Evolutionary conservation across 1,284 basidiomycete species (phyloP).

Genomic region (Sporisorium reilianum): DNA sequence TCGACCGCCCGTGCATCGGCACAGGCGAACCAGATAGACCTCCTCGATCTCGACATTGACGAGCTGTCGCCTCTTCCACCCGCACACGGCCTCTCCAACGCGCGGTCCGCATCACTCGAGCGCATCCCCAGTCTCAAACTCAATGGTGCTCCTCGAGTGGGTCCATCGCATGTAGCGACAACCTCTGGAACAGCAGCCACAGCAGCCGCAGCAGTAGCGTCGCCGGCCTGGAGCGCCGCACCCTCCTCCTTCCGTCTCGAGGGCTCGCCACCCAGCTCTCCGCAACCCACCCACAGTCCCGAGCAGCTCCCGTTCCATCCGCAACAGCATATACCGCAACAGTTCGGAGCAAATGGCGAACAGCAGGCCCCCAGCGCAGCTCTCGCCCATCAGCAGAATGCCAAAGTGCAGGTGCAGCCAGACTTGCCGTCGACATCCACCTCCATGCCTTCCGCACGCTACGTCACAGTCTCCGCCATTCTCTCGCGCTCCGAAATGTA

Average conservation of each 20-base stretch:
- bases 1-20: neutral
- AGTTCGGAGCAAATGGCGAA: neutral
- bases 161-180: neutral
- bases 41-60: slow-evolving; percentile 42
- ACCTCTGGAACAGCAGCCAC: neutral
- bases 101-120: slow-evolving; percentile 19
- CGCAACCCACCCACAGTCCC: neutral
- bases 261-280: slow-evolving; percentile 29
- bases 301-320: neutral
- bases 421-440: neutral
- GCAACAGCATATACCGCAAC: neutral
- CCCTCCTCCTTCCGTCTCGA: slow-evolving; percentile 37
- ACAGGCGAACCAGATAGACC: neutral
- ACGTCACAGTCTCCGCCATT: slow-evolving; percentile 60
- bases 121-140: slow-evolving; percentile 18
- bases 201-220: slow-evolving; percentile 2
- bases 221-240: slow-evolving; percentile 30
- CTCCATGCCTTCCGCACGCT: slow-evolving; percentile 31
- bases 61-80: slow-evolving; percentile 48
- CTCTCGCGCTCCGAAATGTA: slow-evolving; percentile 59
- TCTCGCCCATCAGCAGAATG: neutral
- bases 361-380: neutral
- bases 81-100: slow-evolving; percentile 20
- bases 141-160: slow-evolving; percentile 9
- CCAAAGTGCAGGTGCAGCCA: neutral